These are phyloP conservation scores for Colletotrichum chrysophilum DNA, from an alignment of 2,329 filamentous ascomycete genomes.

Conservation along the genomic window DNA sequence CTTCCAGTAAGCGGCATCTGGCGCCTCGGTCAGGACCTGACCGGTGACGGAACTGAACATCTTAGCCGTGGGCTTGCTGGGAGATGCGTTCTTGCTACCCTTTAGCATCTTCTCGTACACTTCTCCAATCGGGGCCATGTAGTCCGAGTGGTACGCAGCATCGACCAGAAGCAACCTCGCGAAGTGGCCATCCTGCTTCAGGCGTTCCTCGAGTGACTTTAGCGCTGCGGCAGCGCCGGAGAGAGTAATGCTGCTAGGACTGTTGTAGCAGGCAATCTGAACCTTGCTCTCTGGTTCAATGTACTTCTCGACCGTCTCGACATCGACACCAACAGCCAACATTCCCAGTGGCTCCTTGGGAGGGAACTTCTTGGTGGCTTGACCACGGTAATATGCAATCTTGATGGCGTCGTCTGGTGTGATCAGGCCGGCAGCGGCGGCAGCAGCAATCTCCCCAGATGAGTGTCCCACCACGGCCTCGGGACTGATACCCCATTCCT, in stretches of 20 bases:
- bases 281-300: background rate
- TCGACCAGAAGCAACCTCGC: conserved; percentile 25
- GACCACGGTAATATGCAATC: conserved; percentile 7
- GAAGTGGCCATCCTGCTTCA: conserved; percentile 21
- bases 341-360: background rate
- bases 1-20: background rate
- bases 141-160: conserved; percentile 14
- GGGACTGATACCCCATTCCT: background rate
- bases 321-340: background rate
- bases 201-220: background rate
- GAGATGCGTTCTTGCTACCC: background rate
- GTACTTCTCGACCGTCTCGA: background rate
- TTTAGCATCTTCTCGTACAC: background rate
- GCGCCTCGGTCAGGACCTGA: background rate
- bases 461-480: conserved; percentile 22
- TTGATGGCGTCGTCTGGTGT: background rate
- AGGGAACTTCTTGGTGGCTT: background rate
- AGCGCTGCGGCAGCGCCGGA: background rate
- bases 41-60: background rate
- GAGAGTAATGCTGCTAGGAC: conserved; percentile 2
- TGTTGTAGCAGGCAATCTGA: conserved; percentile 5
- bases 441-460: conserved; percentile 25
- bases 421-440: conserved; percentile 21
- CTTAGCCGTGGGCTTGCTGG: background rate
- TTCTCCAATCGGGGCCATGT: background rate